phyloP scores from a whole-genome alignment of 2,329 filamentous ascomycete species.

The Ustilaginoidea virens region DNA sequence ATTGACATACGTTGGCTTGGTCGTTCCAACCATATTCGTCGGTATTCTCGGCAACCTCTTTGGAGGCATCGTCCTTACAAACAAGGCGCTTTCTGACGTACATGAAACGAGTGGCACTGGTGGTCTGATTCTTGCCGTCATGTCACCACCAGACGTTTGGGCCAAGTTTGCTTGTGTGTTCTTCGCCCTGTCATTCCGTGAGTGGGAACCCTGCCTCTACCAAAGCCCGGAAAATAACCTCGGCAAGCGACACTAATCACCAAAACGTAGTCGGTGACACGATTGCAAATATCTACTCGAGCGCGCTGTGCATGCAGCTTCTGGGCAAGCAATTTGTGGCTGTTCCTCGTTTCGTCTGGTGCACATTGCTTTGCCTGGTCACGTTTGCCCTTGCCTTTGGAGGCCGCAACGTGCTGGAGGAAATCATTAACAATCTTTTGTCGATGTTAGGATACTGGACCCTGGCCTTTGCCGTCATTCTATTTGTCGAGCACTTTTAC shows the following conservation, averaged over 20 bases:
- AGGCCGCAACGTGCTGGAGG: slow-evolving; percentile 8
- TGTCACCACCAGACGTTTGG: slow-evolving; percentile 4
- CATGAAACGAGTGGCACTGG: slow-evolving; percentile 1
- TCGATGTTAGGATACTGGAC: slow-evolving; percentile 10
- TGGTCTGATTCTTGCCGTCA: slow-evolving; percentile 3
- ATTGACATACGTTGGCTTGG: slow-evolving; percentile 7
- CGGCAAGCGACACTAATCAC: too few species aligned
- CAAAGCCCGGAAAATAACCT: too few species aligned
- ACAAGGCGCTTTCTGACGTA: not conserved
- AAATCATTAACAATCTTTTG: slow-evolving; percentile 9
- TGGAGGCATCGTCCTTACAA: slow-evolving; percentile 2
- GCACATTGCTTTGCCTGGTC: slow-evolving; percentile 6
- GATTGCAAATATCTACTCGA: slow-evolving; percentile 10
- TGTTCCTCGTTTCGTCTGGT: slow-evolving; percentile 7
- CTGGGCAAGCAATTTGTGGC: slow-evolving; percentile 9
- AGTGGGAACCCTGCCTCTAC: too few species aligned
- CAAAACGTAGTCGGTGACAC: slow-evolving; percentile 3
- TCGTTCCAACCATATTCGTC: slow-evolving; percentile 7
- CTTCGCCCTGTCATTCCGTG: slow-evolving; percentile 4
- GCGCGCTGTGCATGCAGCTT: slow-evolving; percentile 8
- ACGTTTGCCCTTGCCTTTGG: slow-evolving; percentile 9
- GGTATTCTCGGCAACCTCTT: slow-evolving; percentile 6
- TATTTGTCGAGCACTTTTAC: slow-evolving; percentile 8
- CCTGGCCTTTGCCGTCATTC: slow-evolving; percentile 8
- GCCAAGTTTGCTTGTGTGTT: slow-evolving; percentile 3